phyloP scores from a whole-genome alignment of 148 eudicot genomes.

The Rhododendron ovatum region DNA sequence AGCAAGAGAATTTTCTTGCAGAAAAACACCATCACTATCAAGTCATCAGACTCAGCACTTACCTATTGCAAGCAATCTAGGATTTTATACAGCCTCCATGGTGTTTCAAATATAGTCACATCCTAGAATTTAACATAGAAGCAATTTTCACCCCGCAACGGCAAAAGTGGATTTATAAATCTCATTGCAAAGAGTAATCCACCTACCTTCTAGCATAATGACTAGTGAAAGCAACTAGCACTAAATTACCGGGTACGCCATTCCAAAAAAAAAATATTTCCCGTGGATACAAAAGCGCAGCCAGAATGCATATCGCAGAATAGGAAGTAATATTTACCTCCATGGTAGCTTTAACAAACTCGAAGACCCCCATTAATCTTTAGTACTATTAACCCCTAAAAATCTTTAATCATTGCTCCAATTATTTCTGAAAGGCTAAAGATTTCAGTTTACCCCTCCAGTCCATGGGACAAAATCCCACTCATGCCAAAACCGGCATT shows the following conservation, averaged over 20 bases:
- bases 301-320: background rate
- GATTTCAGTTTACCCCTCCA: background rate
- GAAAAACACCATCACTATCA: background rate
- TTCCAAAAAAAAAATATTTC: background rate
- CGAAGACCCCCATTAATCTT: background rate
- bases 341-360: background rate
- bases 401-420: background rate
- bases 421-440: background rate
- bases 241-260: background rate
- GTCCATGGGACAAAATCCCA: background rate
- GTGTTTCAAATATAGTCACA: background rate
- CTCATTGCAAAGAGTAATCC: background rate
- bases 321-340: background rate
- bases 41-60: background rate
- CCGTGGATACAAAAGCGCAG: background rate
- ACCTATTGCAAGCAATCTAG: background rate
- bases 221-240: background rate
- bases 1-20: background rate
- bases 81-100: background rate
- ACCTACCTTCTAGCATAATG: background rate
- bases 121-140: background rate
- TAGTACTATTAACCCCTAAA: background rate
- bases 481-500: background rate
- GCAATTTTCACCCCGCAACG: background rate
- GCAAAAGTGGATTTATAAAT: background rate